Conservation (phyloP, 495 filamentous ascomycete species). For the Neurospora hispaniola region DNA sequence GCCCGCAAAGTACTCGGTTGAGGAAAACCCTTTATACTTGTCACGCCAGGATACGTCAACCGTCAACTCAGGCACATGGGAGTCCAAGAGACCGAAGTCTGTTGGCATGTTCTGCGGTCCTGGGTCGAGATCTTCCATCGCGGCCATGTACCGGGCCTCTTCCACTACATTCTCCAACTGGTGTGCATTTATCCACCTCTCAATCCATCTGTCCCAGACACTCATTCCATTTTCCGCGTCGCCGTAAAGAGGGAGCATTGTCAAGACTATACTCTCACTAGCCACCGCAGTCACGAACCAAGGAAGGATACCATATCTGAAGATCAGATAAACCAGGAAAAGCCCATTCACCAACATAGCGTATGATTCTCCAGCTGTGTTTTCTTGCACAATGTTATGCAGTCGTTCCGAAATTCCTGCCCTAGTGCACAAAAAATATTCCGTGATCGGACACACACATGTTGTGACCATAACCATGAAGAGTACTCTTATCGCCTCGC, state of each 20-base stretch:
- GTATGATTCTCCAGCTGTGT: neutral
- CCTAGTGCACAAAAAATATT: neutral
- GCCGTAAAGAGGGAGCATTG: too few relatives aligned
- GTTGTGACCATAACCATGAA: neutral
- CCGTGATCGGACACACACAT: neutral
- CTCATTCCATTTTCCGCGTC: too few relatives aligned
- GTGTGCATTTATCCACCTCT: neutral
- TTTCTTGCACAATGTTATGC: neutral
- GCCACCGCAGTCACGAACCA: neutral
- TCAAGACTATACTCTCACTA: neutral
- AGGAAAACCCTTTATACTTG: too few relatives aligned
- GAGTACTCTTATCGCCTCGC: neutral
- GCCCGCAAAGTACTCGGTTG: neutral
- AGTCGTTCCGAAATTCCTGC: neutral
- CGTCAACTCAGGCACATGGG: too few relatives aligned
- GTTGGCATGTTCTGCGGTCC: too few relatives aligned
- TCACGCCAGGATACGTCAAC: too few relatives aligned
- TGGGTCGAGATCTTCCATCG: too few relatives aligned
- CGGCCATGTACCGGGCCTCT: too few relatives aligned
- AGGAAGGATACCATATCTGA: neutral
- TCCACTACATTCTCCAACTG: neutral
- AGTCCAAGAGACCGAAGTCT: too few relatives aligned
- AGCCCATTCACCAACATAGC: neutral
- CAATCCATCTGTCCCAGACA: neutral
- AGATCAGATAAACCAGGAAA: neutral